Evolutionary conservation across 163 green algal genomes (phyloP), one percentile per base, ranked within the genome.

Genomic region (Scenedesmus sp.): DNA sequence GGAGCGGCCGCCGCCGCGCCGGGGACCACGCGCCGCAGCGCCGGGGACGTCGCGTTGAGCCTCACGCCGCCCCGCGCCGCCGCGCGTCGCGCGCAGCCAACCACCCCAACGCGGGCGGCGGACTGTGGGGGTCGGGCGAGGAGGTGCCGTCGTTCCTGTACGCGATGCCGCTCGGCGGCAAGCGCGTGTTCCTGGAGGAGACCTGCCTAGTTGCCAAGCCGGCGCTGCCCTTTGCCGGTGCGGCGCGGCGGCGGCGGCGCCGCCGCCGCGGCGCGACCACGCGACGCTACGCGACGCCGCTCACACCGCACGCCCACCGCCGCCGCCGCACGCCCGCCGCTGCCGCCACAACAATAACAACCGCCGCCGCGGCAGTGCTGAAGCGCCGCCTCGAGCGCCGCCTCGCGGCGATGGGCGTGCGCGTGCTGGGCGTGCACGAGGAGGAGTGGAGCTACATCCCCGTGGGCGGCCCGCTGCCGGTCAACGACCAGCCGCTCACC

Each of bases 371-470:
- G 82, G 80, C 89, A 33, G 88, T 81, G 34, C 88, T 99, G 22
- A 98, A 99, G 80, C 83, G 92, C 22, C 87, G 96, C 24, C 87
- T 99, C 63, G 82, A 97, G 57, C 83, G 93, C 11, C 86, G 96
- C 3, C 86, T 98, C 22, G 76, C 75, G 5, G 89, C 92, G 20
- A 91, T 98, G 86, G 94, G 93, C 50, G 86, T 99, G 60, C 90
- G 88, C 54, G 91, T 97, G 28, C 83, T 72, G 0, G 53, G 86
- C 87, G 89, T 98, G 22, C 78, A 96, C 26, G 95, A 98, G 70
- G 93, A 99, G 87, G 96, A 99, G 87, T 99, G 95, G 94, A 95
- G 85, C 28, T 99, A 98, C 91, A 99, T 99, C 67, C 96, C 96
- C 7, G 92, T 98, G 63, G 96, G 96, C 15, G 96, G 96, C 24